Base-by-base conservation (phyloP, 805 yeast genomes). In the Candida wancherniae region DNA sequence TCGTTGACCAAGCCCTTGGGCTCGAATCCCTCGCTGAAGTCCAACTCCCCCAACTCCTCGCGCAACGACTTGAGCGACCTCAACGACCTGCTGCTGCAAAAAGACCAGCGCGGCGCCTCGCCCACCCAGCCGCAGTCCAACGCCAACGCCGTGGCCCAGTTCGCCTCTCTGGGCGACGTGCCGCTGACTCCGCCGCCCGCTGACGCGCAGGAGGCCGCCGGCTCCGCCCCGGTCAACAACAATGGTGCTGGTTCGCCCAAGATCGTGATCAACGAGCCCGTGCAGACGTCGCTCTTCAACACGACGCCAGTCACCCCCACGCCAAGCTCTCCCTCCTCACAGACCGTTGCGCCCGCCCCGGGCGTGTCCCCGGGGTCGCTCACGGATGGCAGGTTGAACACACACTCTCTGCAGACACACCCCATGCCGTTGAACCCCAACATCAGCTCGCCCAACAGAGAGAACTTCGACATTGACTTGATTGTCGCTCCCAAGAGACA, bases 401-500 rank as follows among this genome's bases (percentile, higher is more conserved):
- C 48, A 5, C 45, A 41, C 19, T 36, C 48, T 22, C 45, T 33
- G 33, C 43, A 36, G 19, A 35, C 28, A 36, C 67, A 71, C 35
- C 55, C 63, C 26, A 58, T 63, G 77, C 21, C 75, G 68, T 46
- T 73, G 74, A 19, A 69, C 70, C 50, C 84, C 69, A 50, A 67
- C 73, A 47, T 58, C 76, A 34, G 77, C 6, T 67, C 80, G 3
- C 81, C 82, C 20, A 67, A 79, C 17, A 76, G 75, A 50, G 84
- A 82, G 44, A 77, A 66, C 24, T 68, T 73, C 39, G 85, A 84
- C 44, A 70, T 88, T 36, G 97, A 88, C 50, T 71, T 88, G 45
- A 81, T 88, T 31, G 78, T 53, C 13, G 55, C 68, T 2, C 96
- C 97, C 14, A 86, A 84, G 51, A 77, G 97, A 53, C 97, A 90